These are phyloP conservation scores for Fusarium redolens DNA, from an alignment of 2,329 filamentous ascomycete species.

Conservation along the genomic window DNA sequence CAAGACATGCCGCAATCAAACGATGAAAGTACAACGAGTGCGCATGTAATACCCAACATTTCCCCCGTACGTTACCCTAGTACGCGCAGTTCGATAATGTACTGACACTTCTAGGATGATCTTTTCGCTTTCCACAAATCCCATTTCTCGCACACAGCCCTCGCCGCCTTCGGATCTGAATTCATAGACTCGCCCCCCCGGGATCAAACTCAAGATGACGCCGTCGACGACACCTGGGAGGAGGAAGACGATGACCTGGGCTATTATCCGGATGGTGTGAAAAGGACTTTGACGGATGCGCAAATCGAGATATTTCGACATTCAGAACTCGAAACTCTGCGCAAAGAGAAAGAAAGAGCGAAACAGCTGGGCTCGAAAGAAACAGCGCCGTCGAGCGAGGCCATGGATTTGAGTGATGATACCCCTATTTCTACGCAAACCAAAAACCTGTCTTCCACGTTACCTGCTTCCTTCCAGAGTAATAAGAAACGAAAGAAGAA, in stretches of 20 bases:
- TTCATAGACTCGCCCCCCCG: constrained; percentile 55
- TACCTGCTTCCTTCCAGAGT: constrained; percentile 24
- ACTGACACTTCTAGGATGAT: constrained; percentile 63
- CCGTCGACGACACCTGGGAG: constrained; percentile 52
- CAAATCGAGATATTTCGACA: constrained; percentile 92
- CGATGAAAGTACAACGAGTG: constrained; percentile 17
- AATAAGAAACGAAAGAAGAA: constrained; percentile 50
- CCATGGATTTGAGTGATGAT: constrained; percentile 20
- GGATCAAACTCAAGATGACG: constrained; percentile 45
- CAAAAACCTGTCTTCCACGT: not conserved
- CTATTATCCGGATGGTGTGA: constrained; percentile 87
- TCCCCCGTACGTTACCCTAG: constrained; percentile 38
- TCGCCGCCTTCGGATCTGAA: constrained; percentile 58
- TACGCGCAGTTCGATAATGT: not conserved
- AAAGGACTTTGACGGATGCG: constrained; percentile 90
- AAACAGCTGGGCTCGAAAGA: constrained; percentile 41
- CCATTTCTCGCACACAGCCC: constrained; percentile 66
- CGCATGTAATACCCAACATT: constrained; percentile 40
- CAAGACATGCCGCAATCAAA: constrained; percentile 39
- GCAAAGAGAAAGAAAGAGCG: constrained; percentile 66
- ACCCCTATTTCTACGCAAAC: constrained; percentile 18
- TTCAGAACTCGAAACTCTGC: constrained; percentile 81
- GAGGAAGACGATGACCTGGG: constrained; percentile 78
- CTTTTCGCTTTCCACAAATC: constrained; percentile 66
- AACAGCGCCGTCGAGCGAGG: constrained; percentile 26